A percentile compares a stretch with the other conserved stretches of the same genome.
Evolutionary conservation across 257 asterid species (phyloP).

Genomic region (Nicotiana tomentosiformis): DNA sequence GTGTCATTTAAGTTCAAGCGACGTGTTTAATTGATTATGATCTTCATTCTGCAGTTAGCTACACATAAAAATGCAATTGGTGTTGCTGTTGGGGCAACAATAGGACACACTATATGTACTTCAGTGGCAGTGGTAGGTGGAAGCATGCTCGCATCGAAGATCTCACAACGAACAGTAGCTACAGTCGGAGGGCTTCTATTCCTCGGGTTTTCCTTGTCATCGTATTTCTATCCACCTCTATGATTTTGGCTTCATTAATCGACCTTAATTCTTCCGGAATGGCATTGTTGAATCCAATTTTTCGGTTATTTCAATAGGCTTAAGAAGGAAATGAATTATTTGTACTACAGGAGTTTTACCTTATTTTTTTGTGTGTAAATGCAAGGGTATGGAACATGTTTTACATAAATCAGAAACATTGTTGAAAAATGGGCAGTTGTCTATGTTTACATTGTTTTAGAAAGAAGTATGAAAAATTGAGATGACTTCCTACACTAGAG

Average conservation of each 20-base stretch:
- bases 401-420: background rate
- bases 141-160: conserved; percentile 94
- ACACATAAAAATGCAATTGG: conserved; percentile 94
- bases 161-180: conserved; percentile 94
- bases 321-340: background rate
- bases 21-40: background rate
- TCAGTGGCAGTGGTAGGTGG: conserved; percentile 94
- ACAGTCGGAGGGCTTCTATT: conserved; percentile 83
- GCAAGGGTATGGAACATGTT: background rate
- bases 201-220: conserved; percentile 83
- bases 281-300: background rate
- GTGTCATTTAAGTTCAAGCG: background rate
- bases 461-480: background rate
- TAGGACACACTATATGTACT: conserved; percentile 90
- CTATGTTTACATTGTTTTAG: background rate
- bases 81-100: conserved; percentile 73
- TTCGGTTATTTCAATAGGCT: background rate
- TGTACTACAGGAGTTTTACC: background rate
- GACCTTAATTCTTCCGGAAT: conserved; percentile 7
- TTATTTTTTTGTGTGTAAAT: background rate
- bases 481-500: background rate
- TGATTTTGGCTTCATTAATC: conserved; percentile 39
- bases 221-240: conserved; percentile 83
- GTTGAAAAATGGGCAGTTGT: background rate
- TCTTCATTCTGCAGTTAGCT: conserved; percentile 52